phyloP scores from a whole-genome alignment of 805 yeast species.

The Saccharomyces paradoxus region DNA sequence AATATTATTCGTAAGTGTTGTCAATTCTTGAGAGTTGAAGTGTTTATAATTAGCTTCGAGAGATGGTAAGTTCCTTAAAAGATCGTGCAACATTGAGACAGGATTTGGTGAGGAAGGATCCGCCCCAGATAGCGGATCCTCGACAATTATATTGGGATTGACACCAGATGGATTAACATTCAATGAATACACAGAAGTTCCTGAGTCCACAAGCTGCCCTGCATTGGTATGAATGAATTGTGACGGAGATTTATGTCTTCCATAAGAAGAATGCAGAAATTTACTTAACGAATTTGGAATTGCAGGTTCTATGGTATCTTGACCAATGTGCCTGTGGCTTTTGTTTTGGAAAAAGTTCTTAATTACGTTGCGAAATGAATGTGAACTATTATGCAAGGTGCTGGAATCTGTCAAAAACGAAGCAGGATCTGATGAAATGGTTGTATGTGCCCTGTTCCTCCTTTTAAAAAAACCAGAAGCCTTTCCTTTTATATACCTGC shows the following conservation, averaged over 20 bases:
- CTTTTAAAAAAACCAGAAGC: background rate
- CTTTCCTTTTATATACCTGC: background rate
- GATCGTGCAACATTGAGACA: slow-evolving; percentile 24
- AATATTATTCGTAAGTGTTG: slow-evolving; percentile 23
- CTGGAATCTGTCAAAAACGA: background rate
- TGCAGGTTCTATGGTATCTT: slow-evolving; percentile 18
- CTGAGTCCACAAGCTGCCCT: slow-evolving; percentile 20
- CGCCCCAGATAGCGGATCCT: background rate
- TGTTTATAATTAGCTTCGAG: slow-evolving; percentile 26
- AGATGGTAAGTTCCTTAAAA: slow-evolving; percentile 26
- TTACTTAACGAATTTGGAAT: slow-evolving; percentile 24
- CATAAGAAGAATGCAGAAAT: slow-evolving; percentile 27
- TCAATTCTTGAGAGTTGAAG: slow-evolving; percentile 24
- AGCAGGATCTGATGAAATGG: background rate
- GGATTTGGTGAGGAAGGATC: background rate
- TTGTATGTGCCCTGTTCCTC: background rate
- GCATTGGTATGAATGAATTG: slow-evolving; percentile 24
- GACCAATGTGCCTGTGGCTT: slow-evolving; percentile 11
- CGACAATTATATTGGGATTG: slow-evolving; percentile 12
- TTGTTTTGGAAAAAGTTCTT: slow-evolving; percentile 23
- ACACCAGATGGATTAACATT: slow-evolving; percentile 14
- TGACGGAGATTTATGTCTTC: slow-evolving; percentile 26
- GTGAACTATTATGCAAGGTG: slow-evolving; percentile 9
- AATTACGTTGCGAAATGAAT: slow-evolving; percentile 16
- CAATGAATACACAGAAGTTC: slow-evolving; percentile 22